A percentile compares a stretch with the other conserved stretches of the same genome.
These are phyloP conservation scores for Eucalyptus paniculata DNA, from an alignment of 345 rosid genomes.

Conservation along the genomic window DNA sequence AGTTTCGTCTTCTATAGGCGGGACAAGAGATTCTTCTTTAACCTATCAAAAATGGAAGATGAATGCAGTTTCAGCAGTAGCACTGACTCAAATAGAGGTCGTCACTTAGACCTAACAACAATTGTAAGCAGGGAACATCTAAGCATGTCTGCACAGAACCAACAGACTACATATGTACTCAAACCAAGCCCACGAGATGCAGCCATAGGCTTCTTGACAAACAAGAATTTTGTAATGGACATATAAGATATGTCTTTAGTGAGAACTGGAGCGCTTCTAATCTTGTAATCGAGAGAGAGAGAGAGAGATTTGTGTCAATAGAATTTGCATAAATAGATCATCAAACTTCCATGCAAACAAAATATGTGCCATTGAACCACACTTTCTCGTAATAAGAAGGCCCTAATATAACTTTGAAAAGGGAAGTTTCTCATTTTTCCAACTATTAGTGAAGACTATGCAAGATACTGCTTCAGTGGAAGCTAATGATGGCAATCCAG, in stretches of 20 bases:
- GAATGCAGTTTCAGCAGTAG: background rate
- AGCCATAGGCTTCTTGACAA: background rate
- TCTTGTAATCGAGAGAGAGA: background rate
- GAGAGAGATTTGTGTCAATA: background rate
- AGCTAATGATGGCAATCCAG: background rate
- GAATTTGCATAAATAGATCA: background rate
- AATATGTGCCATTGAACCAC: background rate
- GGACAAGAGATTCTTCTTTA: slow-evolving; percentile 30
- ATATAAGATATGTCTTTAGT: background rate
- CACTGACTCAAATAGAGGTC: background rate
- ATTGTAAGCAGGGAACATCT: background rate
- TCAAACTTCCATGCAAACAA: background rate
- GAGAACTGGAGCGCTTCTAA: background rate
- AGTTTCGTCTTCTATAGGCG: slow-evolving; percentile 27
- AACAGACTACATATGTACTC: background rate
- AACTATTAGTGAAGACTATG: background rate
- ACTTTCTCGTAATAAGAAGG: background rate
- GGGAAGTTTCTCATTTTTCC: background rate
- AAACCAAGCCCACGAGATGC: background rate
- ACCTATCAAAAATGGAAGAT: background rate
- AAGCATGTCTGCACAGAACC: background rate
- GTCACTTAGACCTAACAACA: background rate
- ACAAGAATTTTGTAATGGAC: background rate
- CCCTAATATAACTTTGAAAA: background rate
- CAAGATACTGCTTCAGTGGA: background rate